Percentiles rank a stretch among this genome's conserved stretches.
phyloP scores from a whole-genome alignment of 371 early-diverging fungal species.

The Batrachochytrium dendrobatidis region DNA sequence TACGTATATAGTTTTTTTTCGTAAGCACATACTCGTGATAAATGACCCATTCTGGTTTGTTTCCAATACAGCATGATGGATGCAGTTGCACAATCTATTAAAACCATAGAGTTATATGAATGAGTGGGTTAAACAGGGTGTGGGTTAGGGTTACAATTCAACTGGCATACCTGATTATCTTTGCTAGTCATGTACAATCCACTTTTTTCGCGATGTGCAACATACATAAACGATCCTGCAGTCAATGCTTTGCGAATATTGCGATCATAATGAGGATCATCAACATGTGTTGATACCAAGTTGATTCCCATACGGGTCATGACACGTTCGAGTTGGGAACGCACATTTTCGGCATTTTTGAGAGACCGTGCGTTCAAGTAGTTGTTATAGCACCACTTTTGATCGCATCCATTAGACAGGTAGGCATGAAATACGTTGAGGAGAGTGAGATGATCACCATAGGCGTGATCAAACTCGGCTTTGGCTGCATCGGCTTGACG shows the following conservation, averaged over 20 bases:
- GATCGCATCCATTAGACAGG: conserved; percentile 46
- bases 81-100: conserved; percentile 77
- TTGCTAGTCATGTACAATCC: conserved; percentile 85
- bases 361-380: conserved; percentile 80
- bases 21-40: conserved; percentile 98
- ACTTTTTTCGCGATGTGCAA: conserved; percentile 81
- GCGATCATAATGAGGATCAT: conserved; percentile 64
- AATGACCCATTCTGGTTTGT: conserved; percentile 93
- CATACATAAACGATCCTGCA: conserved; percentile 96
- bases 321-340: conserved; percentile 77
- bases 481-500: conserved; percentile 88
- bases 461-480: conserved; percentile 82
- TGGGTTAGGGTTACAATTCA: too few relatives aligned
- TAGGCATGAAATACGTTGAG: conserved; percentile 93
- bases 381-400: conserved; percentile 88
- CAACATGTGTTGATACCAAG: conserved; percentile 65
- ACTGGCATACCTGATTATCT: conserved; percentile 72
- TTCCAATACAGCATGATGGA: conserved; percentile 78
- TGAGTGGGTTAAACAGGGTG: background rate
- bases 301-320: conserved; percentile 71
- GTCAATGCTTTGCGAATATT: conserved; percentile 82
- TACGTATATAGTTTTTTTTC: conserved; percentile 89
- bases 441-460: conserved; percentile 85
- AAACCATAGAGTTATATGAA: background rate
- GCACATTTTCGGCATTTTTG: conserved; percentile 87